phyloP scores from a whole-genome alignment of 1,139 yeast species.

The Pichia sp. region DNA sequence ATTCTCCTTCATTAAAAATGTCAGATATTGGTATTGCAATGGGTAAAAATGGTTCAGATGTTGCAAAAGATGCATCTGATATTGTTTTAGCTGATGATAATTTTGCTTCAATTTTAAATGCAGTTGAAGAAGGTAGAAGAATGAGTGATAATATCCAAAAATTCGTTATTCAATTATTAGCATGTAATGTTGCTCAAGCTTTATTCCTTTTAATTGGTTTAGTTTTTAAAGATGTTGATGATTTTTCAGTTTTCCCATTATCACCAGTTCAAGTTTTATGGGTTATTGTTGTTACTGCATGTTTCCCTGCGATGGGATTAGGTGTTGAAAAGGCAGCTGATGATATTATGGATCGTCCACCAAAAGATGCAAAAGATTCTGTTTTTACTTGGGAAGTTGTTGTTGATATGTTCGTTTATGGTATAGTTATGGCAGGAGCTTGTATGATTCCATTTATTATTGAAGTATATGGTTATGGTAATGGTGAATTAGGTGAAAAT shows the following conservation, averaged over 20 bases:
- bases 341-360: slow-evolving; percentile 62
- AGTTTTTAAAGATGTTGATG: slow-evolving; percentile 55
- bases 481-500: slow-evolving; percentile 58
- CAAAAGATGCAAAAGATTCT: slow-evolving; percentile 48
- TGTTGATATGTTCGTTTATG: slow-evolving; percentile 69
- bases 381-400: slow-evolving; percentile 69
- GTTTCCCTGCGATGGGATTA: slow-evolving; percentile 86
- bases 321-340: slow-evolving; percentile 65
- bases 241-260: slow-evolving; percentile 66
- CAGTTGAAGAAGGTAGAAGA: slow-evolving; percentile 77
- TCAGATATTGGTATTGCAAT: slow-evolving; percentile 87
- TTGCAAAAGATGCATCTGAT: slow-evolving; percentile 76
- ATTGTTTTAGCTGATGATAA: slow-evolving; percentile 71
- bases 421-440: slow-evolving; percentile 64
- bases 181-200: slow-evolving; percentile 77
- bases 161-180: slow-evolving; percentile 72
- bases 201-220: slow-evolving; percentile 64
- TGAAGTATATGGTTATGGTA: slow-evolving; percentile 59
- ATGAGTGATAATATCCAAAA: slow-evolving; percentile 79
- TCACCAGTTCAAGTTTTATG: slow-evolving; percentile 77
- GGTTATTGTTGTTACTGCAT: slow-evolving; percentile 73
- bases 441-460: slow-evolving; percentile 66
- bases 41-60: slow-evolving; percentile 80
- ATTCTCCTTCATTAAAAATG: slow-evolving; percentile 72
- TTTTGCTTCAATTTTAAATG: slow-evolving; percentile 70